Evolutionary conservation across 2,329 filamentous ascomycete genomes (phyloP).

Genomic region (Dactylella cylindrospora): DNA sequence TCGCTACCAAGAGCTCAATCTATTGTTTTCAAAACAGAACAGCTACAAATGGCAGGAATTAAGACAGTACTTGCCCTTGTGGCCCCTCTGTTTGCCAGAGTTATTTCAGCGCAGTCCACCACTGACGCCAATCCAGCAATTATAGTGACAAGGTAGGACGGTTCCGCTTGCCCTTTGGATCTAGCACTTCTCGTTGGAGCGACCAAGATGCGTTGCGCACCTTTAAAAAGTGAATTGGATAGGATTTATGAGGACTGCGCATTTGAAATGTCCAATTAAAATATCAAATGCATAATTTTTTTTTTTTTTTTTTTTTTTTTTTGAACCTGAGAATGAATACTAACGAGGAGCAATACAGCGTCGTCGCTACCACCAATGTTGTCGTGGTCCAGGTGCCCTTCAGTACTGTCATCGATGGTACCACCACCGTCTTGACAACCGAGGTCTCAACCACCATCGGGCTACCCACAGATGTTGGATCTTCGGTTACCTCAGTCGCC

Average conservation of each 20-base stretch:
- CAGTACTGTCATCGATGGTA: constrained; percentile 24
- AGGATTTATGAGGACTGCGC: too few relatives aligned
- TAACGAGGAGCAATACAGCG: neutral
- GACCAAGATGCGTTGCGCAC: too few relatives aligned
- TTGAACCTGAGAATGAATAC: neutral
- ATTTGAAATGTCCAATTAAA: neutral
- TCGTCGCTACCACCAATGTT: constrained; percentile 12
- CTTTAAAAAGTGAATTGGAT: too few relatives aligned
- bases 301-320: neutral
- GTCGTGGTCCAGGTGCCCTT: constrained; percentile 22
- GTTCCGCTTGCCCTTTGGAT: neutral
- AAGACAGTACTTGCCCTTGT: constrained; percentile 20
- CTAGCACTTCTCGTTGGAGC: neutral
- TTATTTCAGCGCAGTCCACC: constrained; percentile 13
- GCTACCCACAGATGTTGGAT: neutral
- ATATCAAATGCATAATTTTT: neutral
- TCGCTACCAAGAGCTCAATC: neutral
- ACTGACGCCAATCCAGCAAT: constrained; percentile 32
- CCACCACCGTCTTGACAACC: constrained; percentile 11
- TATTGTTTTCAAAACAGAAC: neutral
- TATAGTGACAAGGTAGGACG: constrained; percentile 23
- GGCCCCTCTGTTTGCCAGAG: constrained; percentile 7
- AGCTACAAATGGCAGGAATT: constrained; percentile 17
- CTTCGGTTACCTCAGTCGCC: constrained; percentile 12
- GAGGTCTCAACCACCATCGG: constrained; percentile 20